Base-by-base conservation (phyloP, 768 basidiomycete genomes). In the Megacollybia marginata region DNA sequence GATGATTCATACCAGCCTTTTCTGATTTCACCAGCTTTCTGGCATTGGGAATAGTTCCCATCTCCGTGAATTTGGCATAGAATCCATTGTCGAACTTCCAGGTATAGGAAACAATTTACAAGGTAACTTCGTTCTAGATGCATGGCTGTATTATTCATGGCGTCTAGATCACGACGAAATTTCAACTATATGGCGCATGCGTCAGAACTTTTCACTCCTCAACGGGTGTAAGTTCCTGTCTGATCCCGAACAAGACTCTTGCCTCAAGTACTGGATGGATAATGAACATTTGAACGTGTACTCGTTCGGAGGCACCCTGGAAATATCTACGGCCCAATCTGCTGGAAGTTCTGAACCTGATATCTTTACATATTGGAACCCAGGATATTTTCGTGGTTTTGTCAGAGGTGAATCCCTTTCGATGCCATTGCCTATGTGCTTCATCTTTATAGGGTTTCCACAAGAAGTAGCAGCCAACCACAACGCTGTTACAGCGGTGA, bases 51-150 rank as follows among this genome's bases (percentile, higher is more conserved):
- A 67, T 48, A 13, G 35, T 4, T 40, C 52, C 2, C 60, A 64
- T 4, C 59, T 69, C 2, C 34, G 36, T 9, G 16, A 56, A 18
- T 46, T 60, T 32, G 62, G 62, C 7, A 65, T 68, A 48, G 46
- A 57, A 32, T 19, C 66, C 5, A 36, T 65, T 20, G 57, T 66
- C 4, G 34, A 67, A 49, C 55, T 67, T 16, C 66, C 69, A 1
- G 65, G 65, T 3, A 69, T 71, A 18, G 69, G 70, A n/a, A 55
- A 34, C 9, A 69, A 70, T 49, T 55, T 70, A 13, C 66, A 69
- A 56, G 69, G 69, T 55, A 49, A 54, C 47, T 9, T 40, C 38
- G 5, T 40, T 28, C 23, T 6, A 28, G 23, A 28, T 28, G 23
- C 23, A 46, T 33, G 2, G 42, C 6, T 18, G 16, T 35, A 19